phyloP scores from a whole-genome alignment of 768 basidiomycete genomes.

The Suillus fuscotomentosus region DNA sequence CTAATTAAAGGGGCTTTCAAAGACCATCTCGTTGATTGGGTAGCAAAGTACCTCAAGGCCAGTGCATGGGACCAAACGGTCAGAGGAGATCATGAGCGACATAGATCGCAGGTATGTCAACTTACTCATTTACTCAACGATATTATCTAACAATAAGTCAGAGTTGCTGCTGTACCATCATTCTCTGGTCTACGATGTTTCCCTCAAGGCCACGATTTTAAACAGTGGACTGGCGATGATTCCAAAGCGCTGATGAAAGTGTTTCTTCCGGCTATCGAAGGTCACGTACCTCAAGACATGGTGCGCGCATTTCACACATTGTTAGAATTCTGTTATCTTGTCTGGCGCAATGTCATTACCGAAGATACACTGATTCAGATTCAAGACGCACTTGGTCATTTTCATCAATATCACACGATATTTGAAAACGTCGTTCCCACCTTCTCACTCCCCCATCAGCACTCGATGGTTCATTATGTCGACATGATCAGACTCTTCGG shows the following conservation, averaged over 20 bases:
- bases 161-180: no score
- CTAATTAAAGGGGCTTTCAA: no score
- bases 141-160: background rate
- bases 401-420: background rate
- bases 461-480: background rate
- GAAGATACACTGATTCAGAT: background rate
- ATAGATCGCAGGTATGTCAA: background rate
- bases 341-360: background rate
- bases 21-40: no score
- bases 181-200: background rate
- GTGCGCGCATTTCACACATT: background rate
- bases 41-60: no score
- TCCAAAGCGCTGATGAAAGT: background rate
- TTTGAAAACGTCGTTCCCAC: background rate
- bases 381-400: background rate
- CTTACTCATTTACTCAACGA: background rate
- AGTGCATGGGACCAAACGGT: no score
- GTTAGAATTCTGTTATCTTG: background rate
- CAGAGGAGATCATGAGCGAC: no score
- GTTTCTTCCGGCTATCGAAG: background rate
- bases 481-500: background rate
- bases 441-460: background rate
- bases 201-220: background rate
- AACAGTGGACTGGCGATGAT: background rate
- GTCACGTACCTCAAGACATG: background rate